Conservation (phyloP, 805 yeast species). For the Nakazawaea anatomiae region DNA sequence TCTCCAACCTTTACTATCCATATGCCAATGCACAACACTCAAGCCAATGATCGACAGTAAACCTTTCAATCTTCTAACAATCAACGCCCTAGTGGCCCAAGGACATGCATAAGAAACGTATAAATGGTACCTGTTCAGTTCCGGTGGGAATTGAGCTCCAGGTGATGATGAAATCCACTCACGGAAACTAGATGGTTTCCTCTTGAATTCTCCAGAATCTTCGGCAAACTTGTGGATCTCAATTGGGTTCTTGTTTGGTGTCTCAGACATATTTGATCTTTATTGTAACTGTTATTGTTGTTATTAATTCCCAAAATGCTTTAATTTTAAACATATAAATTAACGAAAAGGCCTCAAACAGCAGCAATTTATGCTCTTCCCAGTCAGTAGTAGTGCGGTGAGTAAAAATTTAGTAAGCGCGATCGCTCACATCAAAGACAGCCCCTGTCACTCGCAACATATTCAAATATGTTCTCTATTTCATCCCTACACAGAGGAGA, state of each 20-base stretch:
- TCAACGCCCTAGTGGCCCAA: slow-evolving; percentile 88
- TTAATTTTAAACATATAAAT: too few species aligned
- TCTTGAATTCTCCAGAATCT: slow-evolving; percentile 48
- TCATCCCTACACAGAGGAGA: too few species aligned
- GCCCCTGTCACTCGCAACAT: background rate
- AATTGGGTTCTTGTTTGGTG: slow-evolving; percentile 15
- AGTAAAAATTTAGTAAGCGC: background rate
- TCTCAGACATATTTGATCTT: background rate
- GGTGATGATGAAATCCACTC: slow-evolving; percentile 51
- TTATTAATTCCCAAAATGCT: too few species aligned
- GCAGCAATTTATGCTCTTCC: too few species aligned
- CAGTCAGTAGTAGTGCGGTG: background rate
- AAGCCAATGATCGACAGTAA: slow-evolving; percentile 52
- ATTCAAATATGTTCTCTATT: too few species aligned
- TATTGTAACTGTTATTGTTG: background rate
- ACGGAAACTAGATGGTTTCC: slow-evolving; percentile 50
- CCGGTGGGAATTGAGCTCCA: slow-evolving; percentile 66
- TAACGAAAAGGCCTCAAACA: too few species aligned
- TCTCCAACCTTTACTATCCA: slow-evolving; percentile 89
- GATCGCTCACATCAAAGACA: background rate
- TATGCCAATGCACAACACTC: slow-evolving; percentile 85
- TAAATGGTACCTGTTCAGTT: slow-evolving; percentile 75
- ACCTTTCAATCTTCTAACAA: slow-evolving; percentile 71
- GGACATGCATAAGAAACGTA: slow-evolving; percentile 91
- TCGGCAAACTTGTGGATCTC: slow-evolving; percentile 45